Evolutionary conservation across 768 basidiomycete genomes (phyloP), one percentile per base, ranked within the genome.

Genomic region (Lentinula edodes): DNA sequence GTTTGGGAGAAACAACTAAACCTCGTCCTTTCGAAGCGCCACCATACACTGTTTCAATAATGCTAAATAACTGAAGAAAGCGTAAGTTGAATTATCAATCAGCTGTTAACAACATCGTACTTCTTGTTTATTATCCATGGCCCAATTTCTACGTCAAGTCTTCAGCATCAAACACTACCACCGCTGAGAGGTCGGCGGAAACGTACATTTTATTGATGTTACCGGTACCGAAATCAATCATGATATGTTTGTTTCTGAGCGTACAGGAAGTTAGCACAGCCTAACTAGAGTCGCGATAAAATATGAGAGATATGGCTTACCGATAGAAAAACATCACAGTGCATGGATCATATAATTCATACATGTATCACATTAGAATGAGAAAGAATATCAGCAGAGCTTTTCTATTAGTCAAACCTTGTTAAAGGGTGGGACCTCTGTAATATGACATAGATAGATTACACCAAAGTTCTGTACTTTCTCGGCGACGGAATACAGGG

Each of bases 191-290:
- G 28, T 56, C 6, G 42, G 45, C 28, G 15, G 10, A 16, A 3
- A 80, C 93, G 65, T 61, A 95, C 95, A 97, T 97, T 79, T 98
- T 98, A 77, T 98, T 98, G 76, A 98, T 98, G 75, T 98, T 97
- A 80, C 95, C 95, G 54, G 95, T 98, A n/a, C 95, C 95, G 65
- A 98, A 77, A 84, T 98, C 97, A 70, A 99, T 98, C 96, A 98
- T 98, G 76, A 98, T 98, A 72, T 98, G 97, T 72, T 98, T 97
- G 74, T 96, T 96, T 46, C 95, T 96, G 67, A 0, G 36, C 28
- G 13, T 10, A 20, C 13, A 15, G 12, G 12, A 55, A 43, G 35
- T 34, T 57, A 68, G 52, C 59, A 54, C 20, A 58, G 64, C 23
- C 38, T 18, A 35, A 62, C n/a, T n/a, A 9, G 28, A 28, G 28